A percentile compares a stretch with the other conserved stretches of the same genome.
phyloP scores from a whole-genome alignment of 352 stramenopile genomes.

The Phytophthora constricta region DNA sequence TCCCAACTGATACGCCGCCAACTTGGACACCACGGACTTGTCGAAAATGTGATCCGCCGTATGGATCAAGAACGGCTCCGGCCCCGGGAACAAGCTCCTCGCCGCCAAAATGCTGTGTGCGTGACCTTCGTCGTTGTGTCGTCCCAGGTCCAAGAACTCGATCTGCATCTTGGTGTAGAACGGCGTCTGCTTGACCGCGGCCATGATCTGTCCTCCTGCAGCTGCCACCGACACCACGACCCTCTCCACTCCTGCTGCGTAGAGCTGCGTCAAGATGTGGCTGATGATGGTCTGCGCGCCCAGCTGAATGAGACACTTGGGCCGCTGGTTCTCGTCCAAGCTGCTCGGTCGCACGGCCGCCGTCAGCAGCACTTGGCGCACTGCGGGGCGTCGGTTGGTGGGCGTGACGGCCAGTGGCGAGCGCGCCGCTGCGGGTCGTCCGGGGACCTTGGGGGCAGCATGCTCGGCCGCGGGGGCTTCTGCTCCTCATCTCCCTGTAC shows the following conservation, averaged over 20 bases:
- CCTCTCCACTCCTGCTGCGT: constrained; percentile 72
- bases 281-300: constrained; percentile 77
- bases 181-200: constrained; percentile 66
- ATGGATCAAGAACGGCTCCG: constrained; percentile 82
- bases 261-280: constrained; percentile 82
- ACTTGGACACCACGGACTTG: constrained; percentile 75
- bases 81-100: constrained; percentile 63
- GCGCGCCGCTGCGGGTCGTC: constrained; percentile 24
- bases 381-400: constrained; percentile 22
- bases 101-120: constrained; percentile 76
- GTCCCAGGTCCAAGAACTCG: constrained; percentile 81
- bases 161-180: constrained; percentile 85
- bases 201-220: constrained; percentile 62
- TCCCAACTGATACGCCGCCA: constrained; percentile 62
- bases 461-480: constrained; percentile 15
- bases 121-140: constrained; percentile 70
- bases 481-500: background rate
- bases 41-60: constrained; percentile 88
- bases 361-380: constrained; percentile 72
- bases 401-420: constrained; percentile 27
- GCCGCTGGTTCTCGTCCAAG: constrained; percentile 60
- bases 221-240: constrained; percentile 82
- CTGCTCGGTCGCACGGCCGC: constrained; percentile 58
- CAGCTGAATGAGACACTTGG: constrained; percentile 81
- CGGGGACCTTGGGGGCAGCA: constrained; percentile 27